Conservation (phyloP, 495 filamentous ascomycete genomes). For the Tuber calosporum region DNA sequence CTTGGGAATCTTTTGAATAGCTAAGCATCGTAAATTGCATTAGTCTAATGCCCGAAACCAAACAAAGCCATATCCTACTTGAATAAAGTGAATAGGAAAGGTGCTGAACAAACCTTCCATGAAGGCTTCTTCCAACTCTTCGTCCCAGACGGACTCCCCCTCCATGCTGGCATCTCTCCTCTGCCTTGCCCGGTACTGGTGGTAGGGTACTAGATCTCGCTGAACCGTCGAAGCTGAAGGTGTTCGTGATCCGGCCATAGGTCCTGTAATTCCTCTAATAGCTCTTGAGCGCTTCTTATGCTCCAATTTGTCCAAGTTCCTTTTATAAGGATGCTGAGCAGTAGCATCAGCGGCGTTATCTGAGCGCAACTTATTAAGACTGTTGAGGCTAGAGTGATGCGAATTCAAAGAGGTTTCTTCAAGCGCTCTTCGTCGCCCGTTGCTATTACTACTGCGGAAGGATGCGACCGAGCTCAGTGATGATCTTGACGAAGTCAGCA, state of each 20-base stretch:
- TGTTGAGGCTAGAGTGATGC: constrained; percentile 20
- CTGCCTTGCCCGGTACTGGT: constrained; percentile 40
- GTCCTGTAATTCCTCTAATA: constrained; percentile 17
- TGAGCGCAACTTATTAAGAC: neutral
- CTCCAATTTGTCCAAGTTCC: constrained; percentile 30
- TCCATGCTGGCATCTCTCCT: constrained; percentile 37
- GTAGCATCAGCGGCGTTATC: neutral
- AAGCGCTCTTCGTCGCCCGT: constrained; percentile 21
- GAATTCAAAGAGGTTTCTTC: constrained; percentile 30
- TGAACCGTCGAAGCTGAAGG: constrained; percentile 25
- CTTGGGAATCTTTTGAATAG: constrained; percentile 68
- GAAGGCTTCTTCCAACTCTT: constrained; percentile 77
- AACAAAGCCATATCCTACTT: neutral
- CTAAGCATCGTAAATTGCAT: constrained; percentile 47
- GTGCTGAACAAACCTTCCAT: constrained; percentile 62
- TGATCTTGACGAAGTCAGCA: constrained; percentile 7
- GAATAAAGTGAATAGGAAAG: constrained; percentile 14
- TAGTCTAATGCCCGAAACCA: neutral
- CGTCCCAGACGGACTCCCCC: constrained; percentile 59
- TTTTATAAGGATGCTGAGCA: constrained; percentile 16
- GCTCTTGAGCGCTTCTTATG: constrained; percentile 29
- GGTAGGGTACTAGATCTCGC: constrained; percentile 38
- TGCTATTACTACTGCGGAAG: constrained; percentile 20
- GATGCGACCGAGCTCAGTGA: constrained; percentile 5
- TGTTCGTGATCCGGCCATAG: constrained; percentile 24